Evolutionary conservation across 345 rosid species (phyloP).

Genomic region (Lepidium aucheri): DNA sequence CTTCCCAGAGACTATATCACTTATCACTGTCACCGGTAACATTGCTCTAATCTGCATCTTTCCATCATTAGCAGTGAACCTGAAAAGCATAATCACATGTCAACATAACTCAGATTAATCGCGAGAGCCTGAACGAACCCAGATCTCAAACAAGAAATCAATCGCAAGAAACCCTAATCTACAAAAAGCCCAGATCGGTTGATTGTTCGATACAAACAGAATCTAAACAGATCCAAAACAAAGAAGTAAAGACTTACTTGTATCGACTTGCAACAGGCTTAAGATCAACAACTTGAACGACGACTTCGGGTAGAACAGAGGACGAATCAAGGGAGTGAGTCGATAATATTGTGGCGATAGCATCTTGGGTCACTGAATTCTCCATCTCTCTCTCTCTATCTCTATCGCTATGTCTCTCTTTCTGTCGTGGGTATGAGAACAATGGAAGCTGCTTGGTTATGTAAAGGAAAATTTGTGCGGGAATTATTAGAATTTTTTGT

Average conservation of each 20-base stretch:
- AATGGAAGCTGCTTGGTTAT: not conserved
- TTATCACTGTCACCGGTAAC: conserved; percentile 44
- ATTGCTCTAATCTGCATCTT: conserved; percentile 56
- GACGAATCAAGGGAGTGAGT: conserved; percentile 53
- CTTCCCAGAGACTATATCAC: conserved; percentile 56
- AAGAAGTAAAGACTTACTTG: conserved; percentile 33
- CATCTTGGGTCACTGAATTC: conserved; percentile 50
- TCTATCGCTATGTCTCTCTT: not conserved
- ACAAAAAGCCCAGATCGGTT: not conserved
- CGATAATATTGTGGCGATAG: conserved; percentile 42
- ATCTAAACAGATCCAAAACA: not conserved
- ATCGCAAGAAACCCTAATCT: not conserved
- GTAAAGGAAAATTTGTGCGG: conserved; percentile 16
- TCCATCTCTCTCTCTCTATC: conserved; percentile 45
- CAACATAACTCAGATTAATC: not conserved
- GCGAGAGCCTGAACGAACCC: not conserved
- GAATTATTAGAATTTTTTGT: conserved; percentile 2
- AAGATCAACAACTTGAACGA: conserved; percentile 76
- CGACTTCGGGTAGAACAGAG: conserved; percentile 39
- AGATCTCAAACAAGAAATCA: not conserved
- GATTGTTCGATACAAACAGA: not conserved
- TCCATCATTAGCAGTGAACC: conserved; percentile 82
- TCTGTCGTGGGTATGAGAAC: not conserved
- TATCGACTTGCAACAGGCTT: conserved; percentile 72
- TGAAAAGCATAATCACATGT: conserved; percentile 12